Percentiles rank a stretch among this genome's conserved stretches.
phyloP scores from a whole-genome alignment of 2,329 filamentous ascomycete genomes.

The Cordyceps pruinosa region DNA sequence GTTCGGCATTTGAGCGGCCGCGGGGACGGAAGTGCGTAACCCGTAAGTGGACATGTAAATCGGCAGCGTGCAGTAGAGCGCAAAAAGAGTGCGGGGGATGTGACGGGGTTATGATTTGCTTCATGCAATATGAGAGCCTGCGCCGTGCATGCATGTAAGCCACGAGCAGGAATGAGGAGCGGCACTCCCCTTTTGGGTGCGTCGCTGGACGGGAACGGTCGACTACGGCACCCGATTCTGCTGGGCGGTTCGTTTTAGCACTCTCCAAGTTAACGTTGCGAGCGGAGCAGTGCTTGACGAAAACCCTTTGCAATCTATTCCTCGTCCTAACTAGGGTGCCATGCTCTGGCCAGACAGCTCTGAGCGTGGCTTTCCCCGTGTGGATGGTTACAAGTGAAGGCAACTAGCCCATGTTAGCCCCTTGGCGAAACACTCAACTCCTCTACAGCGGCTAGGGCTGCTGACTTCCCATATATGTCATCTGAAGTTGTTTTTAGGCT shows the following conservation, averaged over 20 bases:
- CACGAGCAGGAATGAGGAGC: not conserved
- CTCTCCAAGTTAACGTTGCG: conserved; percentile 7
- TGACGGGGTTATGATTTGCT: not conserved
- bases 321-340: not conserved
- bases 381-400: conserved; percentile 1
- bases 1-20: not conserved
- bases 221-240: not conserved
- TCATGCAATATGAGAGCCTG: not conserved
- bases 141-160: not conserved
- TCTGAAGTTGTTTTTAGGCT: not conserved
- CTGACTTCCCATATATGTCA: not conserved
- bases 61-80: too few species aligned
- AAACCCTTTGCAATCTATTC: not conserved
- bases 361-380: not conserved
- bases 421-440: not conserved
- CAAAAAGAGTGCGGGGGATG: not conserved
- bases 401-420: not conserved
- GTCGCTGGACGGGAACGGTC: not conserved
- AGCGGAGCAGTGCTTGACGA: not conserved
- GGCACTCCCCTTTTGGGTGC: not conserved
- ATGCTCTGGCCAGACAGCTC: not conserved
- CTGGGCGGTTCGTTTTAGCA: not conserved
- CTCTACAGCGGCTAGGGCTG: not conserved
- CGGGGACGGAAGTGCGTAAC: not conserved
- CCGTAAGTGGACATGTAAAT: not conserved